Percentiles rank a stretch among this genome's conserved stretches.
phyloP scores from a whole-genome alignment of 192 early-diverging fungal genomes.

The Umbelopsis ramanniana region DNA sequence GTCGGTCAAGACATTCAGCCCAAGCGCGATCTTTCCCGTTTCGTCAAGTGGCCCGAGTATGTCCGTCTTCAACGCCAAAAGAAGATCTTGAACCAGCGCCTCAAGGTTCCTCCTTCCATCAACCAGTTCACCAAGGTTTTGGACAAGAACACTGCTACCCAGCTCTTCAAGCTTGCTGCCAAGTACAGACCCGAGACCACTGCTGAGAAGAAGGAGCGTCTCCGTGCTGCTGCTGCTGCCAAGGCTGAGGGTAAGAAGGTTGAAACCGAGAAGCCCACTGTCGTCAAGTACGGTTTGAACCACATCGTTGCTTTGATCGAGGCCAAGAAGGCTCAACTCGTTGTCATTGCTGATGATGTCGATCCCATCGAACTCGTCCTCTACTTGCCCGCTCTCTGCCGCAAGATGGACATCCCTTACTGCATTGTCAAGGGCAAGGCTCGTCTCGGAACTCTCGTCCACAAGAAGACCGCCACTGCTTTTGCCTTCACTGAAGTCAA shows the following conservation, averaged over 20 bases:
- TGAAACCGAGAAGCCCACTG: constrained; percentile 88
- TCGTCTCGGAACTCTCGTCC: constrained; percentile 97
- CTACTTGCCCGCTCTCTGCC: constrained; percentile 99
- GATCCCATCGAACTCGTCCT: constrained; percentile 99
- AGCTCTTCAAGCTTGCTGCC: constrained; percentile 97
- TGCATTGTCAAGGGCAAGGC: constrained; percentile 99
- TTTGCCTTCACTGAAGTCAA: constrained; percentile 92
- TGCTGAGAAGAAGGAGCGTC: constrained; percentile 94
- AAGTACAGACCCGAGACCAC: constrained; percentile 99
- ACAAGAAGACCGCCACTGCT: constrained; percentile 99
- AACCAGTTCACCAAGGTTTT: constrained; percentile 99
- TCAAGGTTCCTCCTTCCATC: constrained; percentile 99
- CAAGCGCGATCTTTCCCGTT: constrained; percentile 92
- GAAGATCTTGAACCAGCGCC: constrained; percentile 95
- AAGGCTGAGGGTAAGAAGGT: constrained; percentile 91
- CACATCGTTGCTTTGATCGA: constrained; percentile 98
- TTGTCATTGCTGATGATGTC: constrained; percentile 99
- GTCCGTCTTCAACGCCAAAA: constrained; percentile 98
- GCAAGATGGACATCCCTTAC: constrained; percentile 99
- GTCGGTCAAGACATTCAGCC: constrained; percentile 98
- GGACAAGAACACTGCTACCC: constrained; percentile 98
- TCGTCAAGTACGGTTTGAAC: constrained; percentile 99
- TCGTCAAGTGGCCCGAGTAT: constrained; percentile 99
- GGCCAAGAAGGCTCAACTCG: constrained; percentile 98
- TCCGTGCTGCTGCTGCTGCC: constrained; percentile 83